phyloP scores from a whole-genome alignment of 108 stramenopile species.

The Pseudonitzschia pungens region DNA sequence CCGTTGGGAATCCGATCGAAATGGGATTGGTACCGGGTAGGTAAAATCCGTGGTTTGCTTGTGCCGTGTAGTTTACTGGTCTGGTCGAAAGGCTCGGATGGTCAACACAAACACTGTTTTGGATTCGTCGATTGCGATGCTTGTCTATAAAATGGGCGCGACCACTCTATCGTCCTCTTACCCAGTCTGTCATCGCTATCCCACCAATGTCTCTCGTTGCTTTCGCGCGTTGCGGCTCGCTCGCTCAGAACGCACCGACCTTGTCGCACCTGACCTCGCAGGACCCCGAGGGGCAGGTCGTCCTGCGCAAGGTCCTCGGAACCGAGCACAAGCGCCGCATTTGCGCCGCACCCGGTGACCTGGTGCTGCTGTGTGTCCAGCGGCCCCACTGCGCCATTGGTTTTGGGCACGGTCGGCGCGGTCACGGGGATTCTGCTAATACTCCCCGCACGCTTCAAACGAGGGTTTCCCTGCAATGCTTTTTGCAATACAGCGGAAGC shows the following conservation, averaged over 20 bases:
- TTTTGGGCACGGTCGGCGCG: conserved; percentile 50
- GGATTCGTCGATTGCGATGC: too few species aligned
- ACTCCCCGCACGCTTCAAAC: not conserved
- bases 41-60: too few species aligned
- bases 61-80: too few species aligned
- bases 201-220: not conserved
- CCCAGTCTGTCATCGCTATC: too few species aligned
- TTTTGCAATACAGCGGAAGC: conserved; percentile 63
- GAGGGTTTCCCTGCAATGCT: conserved; percentile 79
- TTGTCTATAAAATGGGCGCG: too few species aligned
- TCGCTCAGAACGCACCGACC: conserved; percentile 57
- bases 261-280: conserved; percentile 71
- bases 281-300: conserved; percentile 69
- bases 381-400: conserved; percentile 85
- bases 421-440: not conserved
- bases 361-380: conserved; percentile 81
- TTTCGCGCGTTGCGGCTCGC: not conserved
- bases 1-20: conserved; percentile 65
- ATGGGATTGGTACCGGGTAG: conserved; percentile 82
- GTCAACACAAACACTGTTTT: too few species aligned
- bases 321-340: conserved; percentile 32
- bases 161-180: too few species aligned
- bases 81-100: too few species aligned
- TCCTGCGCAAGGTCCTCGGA: conserved; percentile 56
- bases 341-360: conserved; percentile 68